phyloP scores from a whole-genome alignment of 2,329 filamentous ascomycete species.

The Chrysoporthe austroafricana region DNA sequence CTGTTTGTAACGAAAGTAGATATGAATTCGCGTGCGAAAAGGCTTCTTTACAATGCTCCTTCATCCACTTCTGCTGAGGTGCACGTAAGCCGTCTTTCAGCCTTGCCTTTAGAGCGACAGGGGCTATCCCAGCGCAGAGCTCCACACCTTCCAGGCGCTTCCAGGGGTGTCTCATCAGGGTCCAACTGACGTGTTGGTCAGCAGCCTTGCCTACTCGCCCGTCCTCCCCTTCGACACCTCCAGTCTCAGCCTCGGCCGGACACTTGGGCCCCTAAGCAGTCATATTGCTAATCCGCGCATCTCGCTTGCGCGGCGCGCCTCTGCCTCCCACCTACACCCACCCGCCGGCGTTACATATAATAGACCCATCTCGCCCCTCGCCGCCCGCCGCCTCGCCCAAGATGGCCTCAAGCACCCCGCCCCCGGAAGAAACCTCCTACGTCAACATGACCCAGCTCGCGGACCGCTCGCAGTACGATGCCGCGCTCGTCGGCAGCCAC shows the following conservation, averaged over 20 bases:
- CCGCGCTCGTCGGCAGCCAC: constrained; percentile 84
- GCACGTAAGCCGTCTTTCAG: not conserved
- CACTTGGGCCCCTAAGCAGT: constrained; percentile 29
- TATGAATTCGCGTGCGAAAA: not conserved
- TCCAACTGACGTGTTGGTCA: constrained; percentile 20
- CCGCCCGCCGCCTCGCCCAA: constrained; percentile 30
- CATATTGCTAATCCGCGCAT: constrained; percentile 25
- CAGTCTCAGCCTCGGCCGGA: constrained; percentile 40
- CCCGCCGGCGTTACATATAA: not conserved
- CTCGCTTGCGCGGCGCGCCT: constrained; percentile 22
- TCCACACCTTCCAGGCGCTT: constrained; percentile 16
- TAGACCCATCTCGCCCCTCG: not conserved
- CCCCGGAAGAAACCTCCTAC: constrained; percentile 57
- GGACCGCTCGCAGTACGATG: constrained; percentile 56
- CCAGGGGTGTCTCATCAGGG: constrained; percentile 21
- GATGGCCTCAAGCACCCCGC: constrained; percentile 57
- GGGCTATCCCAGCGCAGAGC: constrained; percentile 2
- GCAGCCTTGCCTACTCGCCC: constrained; percentile 16
- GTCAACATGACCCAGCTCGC: constrained; percentile 69
- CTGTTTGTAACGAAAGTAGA: no score
- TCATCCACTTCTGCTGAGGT: not conserved
- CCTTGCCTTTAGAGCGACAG: not conserved
- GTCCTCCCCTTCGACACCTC: constrained; percentile 26
- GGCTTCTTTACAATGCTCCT: not conserved
- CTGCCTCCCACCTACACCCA: constrained; percentile 20